These are phyloP conservation scores for Agrocybe praecox DNA, from an alignment of 768 basidiomycete genomes.

Conservation along the genomic window DNA sequence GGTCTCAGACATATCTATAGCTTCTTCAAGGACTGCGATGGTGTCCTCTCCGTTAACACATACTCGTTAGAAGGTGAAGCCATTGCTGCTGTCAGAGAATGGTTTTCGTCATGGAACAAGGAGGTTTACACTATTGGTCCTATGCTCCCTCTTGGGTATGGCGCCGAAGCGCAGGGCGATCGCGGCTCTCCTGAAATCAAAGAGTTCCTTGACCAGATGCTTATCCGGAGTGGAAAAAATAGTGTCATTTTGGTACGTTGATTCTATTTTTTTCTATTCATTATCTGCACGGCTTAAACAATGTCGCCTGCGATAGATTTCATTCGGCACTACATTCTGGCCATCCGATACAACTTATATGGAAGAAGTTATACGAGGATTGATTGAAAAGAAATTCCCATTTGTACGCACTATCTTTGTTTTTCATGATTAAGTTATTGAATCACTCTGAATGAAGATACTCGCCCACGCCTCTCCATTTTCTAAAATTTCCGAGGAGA, in stretches of 20 bases:
- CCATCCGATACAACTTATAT: constrained; percentile 7
- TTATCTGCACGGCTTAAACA: no score
- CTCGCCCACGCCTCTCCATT: constrained; percentile 6
- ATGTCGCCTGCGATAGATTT: background rate
- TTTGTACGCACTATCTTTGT: constrained; percentile 1
- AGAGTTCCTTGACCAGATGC: constrained; percentile 4
- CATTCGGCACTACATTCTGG: constrained; percentile 12
- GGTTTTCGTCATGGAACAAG: constrained; percentile 1
- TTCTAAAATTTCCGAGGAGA: constrained; percentile 2
- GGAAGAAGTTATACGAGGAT: constrained; percentile 7
- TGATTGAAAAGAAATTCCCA: constrained; percentile 9
- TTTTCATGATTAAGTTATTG: background rate
- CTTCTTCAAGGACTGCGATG: constrained; percentile 4
- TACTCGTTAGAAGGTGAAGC: constrained; percentile 3
- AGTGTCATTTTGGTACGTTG: constrained; percentile 3
- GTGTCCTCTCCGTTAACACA: background rate
- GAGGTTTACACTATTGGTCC: constrained; percentile 5
- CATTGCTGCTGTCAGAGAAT: background rate
- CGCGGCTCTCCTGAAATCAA: background rate
- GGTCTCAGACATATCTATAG: background rate
- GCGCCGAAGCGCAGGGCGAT: background rate
- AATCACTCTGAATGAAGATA: background rate
- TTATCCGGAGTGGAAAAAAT: background rate
- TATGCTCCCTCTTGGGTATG: constrained; percentile 5
- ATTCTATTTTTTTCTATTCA: background rate